A percentile compares a stretch with the other conserved stretches of the same genome.
phyloP scores from a whole-genome alignment of 139 green algal genomes.

The Chlamydomonas asymmetrica region DNA sequence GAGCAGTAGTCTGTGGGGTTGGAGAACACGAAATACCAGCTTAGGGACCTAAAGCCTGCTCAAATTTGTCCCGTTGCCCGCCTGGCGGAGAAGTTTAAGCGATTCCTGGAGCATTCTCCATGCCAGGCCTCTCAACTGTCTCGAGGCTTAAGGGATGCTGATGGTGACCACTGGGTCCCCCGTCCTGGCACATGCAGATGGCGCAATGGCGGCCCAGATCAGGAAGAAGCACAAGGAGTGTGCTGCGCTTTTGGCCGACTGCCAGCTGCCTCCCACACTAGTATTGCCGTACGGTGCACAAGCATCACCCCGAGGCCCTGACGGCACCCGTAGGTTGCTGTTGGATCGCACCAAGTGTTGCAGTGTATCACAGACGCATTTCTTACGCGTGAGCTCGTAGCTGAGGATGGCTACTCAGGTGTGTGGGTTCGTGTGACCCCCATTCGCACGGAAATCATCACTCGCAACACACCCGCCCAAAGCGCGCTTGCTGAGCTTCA shows the following conservation, averaged over 20 bases:
- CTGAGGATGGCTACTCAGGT: constrained; percentile 96
- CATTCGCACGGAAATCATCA: constrained; percentile 99
- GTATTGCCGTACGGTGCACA: neutral
- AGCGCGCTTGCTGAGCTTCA: constrained; percentile 88
- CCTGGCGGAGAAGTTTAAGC: too few species aligned
- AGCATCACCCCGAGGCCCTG: too few species aligned
- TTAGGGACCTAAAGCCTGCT: too few species aligned
- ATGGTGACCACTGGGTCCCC: too few species aligned
- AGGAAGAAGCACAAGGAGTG: constrained; percentile 60
- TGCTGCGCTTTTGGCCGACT: too few species aligned
- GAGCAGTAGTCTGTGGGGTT: too few species aligned
- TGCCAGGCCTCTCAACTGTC: too few species aligned
- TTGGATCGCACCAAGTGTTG: constrained; percentile 17
- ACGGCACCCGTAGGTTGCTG: neutral
- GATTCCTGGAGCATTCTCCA: too few species aligned
- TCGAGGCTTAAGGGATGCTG: too few species aligned
- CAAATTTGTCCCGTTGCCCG: too few species aligned
- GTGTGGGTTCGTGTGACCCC: constrained; percentile 98
- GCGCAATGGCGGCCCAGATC: constrained; percentile 46
- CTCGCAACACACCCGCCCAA: constrained; percentile 96
- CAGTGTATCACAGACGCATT: constrained; percentile 99
- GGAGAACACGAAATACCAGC: too few species aligned
- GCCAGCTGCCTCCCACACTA: neutral
- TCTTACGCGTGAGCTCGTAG: constrained; percentile 99
- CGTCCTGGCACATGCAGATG: too few species aligned